These are phyloP conservation scores for Yamadazyma pseudoaaseri DNA, from an alignment of 1,139 yeast species.

Conservation along the genomic window DNA sequence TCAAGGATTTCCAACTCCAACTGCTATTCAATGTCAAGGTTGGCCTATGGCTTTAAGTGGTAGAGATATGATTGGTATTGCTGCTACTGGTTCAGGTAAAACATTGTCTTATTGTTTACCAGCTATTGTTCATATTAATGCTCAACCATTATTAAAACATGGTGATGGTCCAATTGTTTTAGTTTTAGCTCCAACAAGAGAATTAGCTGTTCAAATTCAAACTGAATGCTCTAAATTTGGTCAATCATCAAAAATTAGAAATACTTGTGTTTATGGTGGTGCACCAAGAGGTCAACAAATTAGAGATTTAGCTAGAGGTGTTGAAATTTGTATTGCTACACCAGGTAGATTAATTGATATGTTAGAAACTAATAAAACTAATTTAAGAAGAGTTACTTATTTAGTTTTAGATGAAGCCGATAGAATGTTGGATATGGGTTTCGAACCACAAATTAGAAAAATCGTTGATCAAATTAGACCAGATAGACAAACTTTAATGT, in stretches of 20 bases:
- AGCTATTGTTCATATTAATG: constrained; percentile 94
- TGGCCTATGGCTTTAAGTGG: constrained; percentile 99
- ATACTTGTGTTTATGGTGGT: constrained; percentile 99
- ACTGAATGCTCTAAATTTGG: constrained; percentile 95
- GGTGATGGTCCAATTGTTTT: constrained; percentile 98
- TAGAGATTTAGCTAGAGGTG: constrained; percentile 93
- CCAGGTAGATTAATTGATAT: constrained; percentile 98
- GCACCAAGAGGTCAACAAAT: constrained; percentile 97
- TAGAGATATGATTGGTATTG: constrained; percentile 98
- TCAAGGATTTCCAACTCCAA: constrained; percentile 92
- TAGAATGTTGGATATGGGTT: constrained; percentile 95
- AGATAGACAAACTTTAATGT: constrained; percentile 97
- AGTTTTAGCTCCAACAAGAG: constrained; percentile 98
- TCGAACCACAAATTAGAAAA: constrained; percentile 94
- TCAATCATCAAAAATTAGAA: constrained; percentile 85
- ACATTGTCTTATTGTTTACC: constrained; percentile 96
- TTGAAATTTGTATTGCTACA: constrained; percentile 92
- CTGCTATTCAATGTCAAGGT: constrained; percentile 98
- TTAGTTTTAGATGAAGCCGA: constrained; percentile 95
- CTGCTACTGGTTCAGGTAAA: constrained; percentile 98
- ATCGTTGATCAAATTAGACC: constrained; percentile 95
- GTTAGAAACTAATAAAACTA: constrained; percentile 94
- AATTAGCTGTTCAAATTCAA: constrained; percentile 96
- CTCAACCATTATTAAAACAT: constrained; percentile 87
- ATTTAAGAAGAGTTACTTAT: constrained; percentile 80